Evolutionary conservation across 2,329 filamentous ascomycete species (phyloP), one percentile per base, ranked within the genome.

Genomic region (Thielaviopsis euricoi): DNA sequence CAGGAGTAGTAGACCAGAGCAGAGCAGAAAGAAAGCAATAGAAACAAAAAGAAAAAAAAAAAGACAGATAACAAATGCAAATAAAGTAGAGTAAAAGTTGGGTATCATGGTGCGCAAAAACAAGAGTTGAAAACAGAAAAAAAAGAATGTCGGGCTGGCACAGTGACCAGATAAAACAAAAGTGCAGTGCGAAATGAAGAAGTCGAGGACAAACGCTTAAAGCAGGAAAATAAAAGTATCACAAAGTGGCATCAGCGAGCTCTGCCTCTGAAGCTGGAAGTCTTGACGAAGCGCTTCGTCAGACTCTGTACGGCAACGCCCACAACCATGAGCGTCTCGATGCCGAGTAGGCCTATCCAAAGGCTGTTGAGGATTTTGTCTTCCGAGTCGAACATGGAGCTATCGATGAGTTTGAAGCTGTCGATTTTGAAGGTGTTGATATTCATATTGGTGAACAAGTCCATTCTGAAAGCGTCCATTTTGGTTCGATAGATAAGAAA

Each of bases 311-410:
- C 62, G 23, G 66, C 67, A 13, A 75, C 71, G 10, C 69, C 67
- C 29, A 73, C 59, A 3, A 77, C 70, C 67, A 76, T 71, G 50
- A 73, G 59, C 19, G 72, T 69, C 62, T 77, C 73, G 40, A 76
- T 63, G 19, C 69, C 69, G 48, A 76, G 64, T n/a, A 77, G 69
- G 48, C 71, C 70, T 53, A 76, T 68, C 72, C 74, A 76, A 53
- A 76, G 63, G 37, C 68, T 67, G 67, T 77, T 75, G 52, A 76
- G 66, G 37, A 76, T 67, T 55, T 66, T 64, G 58, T 70, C 67
- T 59, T 73, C 67, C 60, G 69, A 63, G 56, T 66, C 67, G 49
- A 64, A 66, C 58, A 60, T 60, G n/a, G 58, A 57, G 40, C 43
- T 40, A 33, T 55, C 53, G 53, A 55, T 33, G 29, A 33, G 40